These are phyloP conservation scores for Elaeagnus macrophylla DNA, from an alignment of 306 rosid genomes.

Conservation along the genomic window DNA sequence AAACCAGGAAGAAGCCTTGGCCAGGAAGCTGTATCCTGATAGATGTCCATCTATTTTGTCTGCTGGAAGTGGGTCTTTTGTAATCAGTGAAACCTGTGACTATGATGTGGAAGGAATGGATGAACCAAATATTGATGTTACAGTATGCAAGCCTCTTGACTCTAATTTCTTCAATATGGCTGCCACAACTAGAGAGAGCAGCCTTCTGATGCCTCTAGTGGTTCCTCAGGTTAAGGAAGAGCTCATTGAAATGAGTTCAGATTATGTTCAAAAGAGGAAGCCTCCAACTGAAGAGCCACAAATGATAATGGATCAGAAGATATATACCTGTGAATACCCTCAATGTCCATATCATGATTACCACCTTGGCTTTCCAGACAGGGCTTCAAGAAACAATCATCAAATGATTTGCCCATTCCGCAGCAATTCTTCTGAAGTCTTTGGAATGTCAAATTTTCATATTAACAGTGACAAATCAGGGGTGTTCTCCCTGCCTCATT, in stretches of 20 bases:
- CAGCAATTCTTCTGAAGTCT: constrained; percentile 21
- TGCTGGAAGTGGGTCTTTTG: constrained; percentile 47
- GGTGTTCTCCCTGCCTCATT: constrained; percentile 13
- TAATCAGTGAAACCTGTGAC: constrained; percentile 53
- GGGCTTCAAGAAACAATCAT: constrained; percentile 38
- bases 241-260: constrained; percentile 20
- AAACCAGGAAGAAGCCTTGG: constrained; percentile 69
- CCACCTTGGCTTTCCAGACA: constrained; percentile 35
- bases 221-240: constrained; percentile 17
- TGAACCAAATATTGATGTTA: constrained; percentile 45
- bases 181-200: background rate
- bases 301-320: constrained; percentile 21
- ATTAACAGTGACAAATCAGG: constrained; percentile 18
- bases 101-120: constrained; percentile 62
- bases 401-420: constrained; percentile 34
- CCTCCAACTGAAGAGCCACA: constrained; percentile 17
- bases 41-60: constrained; percentile 46
- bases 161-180: constrained; percentile 34
- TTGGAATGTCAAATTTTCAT: constrained; percentile 27
- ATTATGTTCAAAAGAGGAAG: constrained; percentile 31
- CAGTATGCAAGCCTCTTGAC: constrained; percentile 48
- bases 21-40: constrained; percentile 56
- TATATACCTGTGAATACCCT: constrained; percentile 30
- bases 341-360: constrained; percentile 30
- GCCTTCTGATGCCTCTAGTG: background rate